Conservation (phyloP, 768 basidiomycete species). For the Wakefieldia striispora region DNA sequence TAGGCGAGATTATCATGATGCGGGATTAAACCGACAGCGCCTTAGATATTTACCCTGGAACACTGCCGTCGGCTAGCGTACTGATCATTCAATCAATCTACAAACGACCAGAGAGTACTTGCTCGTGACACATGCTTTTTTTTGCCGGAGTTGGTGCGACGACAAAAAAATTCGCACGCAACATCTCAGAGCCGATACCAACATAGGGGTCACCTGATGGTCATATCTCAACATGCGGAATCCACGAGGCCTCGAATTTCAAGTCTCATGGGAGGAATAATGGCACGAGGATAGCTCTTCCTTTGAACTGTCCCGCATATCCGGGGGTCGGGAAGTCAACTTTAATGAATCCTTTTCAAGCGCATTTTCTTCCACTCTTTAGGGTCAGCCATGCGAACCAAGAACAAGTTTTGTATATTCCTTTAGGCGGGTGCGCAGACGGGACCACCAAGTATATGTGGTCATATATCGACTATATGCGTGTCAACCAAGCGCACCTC, state of each 20-base stretch:
- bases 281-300: constrained; percentile 11
- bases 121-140: too few relatives aligned
- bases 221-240: constrained; percentile 22
- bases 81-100: constrained; percentile 4
- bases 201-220: constrained; percentile 17
- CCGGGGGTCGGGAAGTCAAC: not conserved
- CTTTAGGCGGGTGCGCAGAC: not conserved
- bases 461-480: not conserved
- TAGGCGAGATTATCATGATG: constrained; percentile 14
- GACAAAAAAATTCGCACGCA: not conserved
- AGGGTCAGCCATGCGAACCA: not conserved
- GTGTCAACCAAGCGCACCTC: not conserved
- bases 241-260: constrained; percentile 24
- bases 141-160: not conserved
- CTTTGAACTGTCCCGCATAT: constrained; percentile 2
- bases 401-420: not conserved
- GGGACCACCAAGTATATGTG: not conserved
- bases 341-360: constrained; percentile 18
- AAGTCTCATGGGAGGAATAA: constrained; percentile 6
- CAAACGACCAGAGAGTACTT: not conserved
- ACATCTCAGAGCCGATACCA: constrained; percentile 7
- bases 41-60: not conserved
- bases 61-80: constrained; percentile 18
- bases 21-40: constrained; percentile 8
- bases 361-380: not conserved